Base-by-base conservation (phyloP, 768 basidiomycete species). In the Tulasnella calospora region DNA sequence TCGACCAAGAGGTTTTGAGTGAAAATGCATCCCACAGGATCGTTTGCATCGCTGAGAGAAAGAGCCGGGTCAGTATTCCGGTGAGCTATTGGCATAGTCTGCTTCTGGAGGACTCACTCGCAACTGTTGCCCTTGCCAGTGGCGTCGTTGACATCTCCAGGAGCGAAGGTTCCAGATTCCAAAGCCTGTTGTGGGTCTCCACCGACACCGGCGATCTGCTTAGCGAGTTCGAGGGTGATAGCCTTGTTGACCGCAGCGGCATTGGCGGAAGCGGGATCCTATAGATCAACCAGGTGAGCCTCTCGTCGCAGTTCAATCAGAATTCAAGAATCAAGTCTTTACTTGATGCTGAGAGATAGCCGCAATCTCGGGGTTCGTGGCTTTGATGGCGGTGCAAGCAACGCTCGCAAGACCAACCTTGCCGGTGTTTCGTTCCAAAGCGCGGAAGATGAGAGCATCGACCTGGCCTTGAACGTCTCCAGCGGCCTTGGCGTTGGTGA, bases 401-500 rank as follows among this genome's bases (percentile, higher is more conserved):
- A 82, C 85, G 38, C 86, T 86, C 33, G 83, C 83, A 2, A 83
- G 83, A n/a, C 89, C 89, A 77, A 90, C 88, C 51, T 82, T 79
- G 5, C 87, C 89, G 27, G 90, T 88, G 84, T 92, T 92, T 27
- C 90, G 87, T 85, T 92, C 91, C 40, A 92, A 83, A 8, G 91
- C 90, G 73, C 90, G 87, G 85, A 85, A 92, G 79, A 89, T 88
- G 80, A 92, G 82, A 5, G 91, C 90, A 79, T 85, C 86, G 38
- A 89, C 87, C 85, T 87, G 86, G 38, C 89, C 90, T 35, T 87
- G 83, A 67, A 91, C 84, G 81, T 91, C 87, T 21, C 87, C 87
- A 3, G 86, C 87, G 17, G 89, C 88, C 83, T 92, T 92, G 61
- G 91, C 90, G 82, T 92, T 92, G 44, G 90, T 90, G 85, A 92